Evolutionary conservation across 805 yeast genomes (phyloP), one percentile per base, ranked within the genome.

Genomic region (Cyberlindnera petersonii): DNA sequence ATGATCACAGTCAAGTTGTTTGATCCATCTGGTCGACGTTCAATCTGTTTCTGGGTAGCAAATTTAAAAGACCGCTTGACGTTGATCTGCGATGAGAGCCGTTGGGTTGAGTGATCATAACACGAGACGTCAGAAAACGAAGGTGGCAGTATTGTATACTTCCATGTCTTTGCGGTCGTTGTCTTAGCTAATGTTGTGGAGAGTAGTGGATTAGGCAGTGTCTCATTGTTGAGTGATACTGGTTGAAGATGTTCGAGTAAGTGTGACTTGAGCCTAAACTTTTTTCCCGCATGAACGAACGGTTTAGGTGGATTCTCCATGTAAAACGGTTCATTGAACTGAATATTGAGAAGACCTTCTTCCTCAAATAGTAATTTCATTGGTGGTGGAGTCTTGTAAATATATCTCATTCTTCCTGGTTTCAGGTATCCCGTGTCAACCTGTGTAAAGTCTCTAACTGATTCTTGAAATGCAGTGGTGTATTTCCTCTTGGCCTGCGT

Each of bases 261-360:
- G 3, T 58, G 49, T 0, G 78, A 72, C 10, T 60, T 57, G 1
- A 84, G 59, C 1, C 60, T 63, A 44, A 79, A 77, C 47, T 72
- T 75, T 44, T 71, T 76, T 6, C 88, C 89, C 1, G 89, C 89
- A 59, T 77, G 80, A 1, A 74, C 59, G 39, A 82, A 72, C 0
- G 91, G 80, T 9, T 60, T 58, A 2, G 75, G 80, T 1, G 58
- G 51, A 0, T 65, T 49, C 13, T 71, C 68, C 20, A 79, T 71
- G 49, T 77, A 89, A 47, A 62, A 77, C 0, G 96, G 95, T 45
- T 75, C 82, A 1, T 50, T 41, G 53, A 82, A 81, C 11, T 77
- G 70, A 11, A 75, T 59, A 46, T 72, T 68, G 3, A 83, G 69
- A 11, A 71, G 49, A 0, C 79, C 80, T 19, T 55, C 47, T 1